Base-by-base conservation (phyloP, 306 rosid genomes). In the Oemleria cerasiformis region DNA sequence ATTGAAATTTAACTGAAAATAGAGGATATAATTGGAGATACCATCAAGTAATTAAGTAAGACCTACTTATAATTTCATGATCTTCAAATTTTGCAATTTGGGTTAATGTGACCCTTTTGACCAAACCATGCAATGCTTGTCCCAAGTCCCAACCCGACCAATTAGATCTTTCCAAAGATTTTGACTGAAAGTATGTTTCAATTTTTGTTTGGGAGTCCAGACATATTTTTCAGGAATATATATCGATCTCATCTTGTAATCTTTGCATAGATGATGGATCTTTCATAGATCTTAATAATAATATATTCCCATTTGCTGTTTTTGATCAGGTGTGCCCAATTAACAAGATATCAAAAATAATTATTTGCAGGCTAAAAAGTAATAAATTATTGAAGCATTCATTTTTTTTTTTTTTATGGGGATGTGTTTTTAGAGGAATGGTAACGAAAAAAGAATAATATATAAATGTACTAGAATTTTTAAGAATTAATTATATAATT, bases 81-180 rank as follows among this genome's bases (percentile, higher is more conserved):
- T 44, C 8, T 20, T 4, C 30, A 55, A 49, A 54, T 47, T 49
- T 25, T 43, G 60, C n/a, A 55, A 20, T 42, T 50, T 43, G n/a
- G 49, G 53, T 59, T 51, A 67, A 48, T 41, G 68, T 7, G 17
- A 34, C 40, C 19, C 71, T 51, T 74, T 55, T 47, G 70, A 77
- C 49, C 41, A 41, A 62, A 19, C 40, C 15, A 43, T 54, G 41
- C 39, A 17, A 16, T 20, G 68, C 50, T 16, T 61, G 67, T 74
- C 42, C 67, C 64, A 76, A 72, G 63, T 74, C 42, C 67, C 64
- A 76, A 72, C 74, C 85, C 70, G 73, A 77, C 81, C 84, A 81
- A 42, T 75, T 84, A 56, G 57, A 84, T 84, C 77, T 80, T 79
- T 74, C 71, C 20, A 70, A 70, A 76, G 84, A 81, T 80, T 72